Conservation (phyloP, 257 asterid species). For the Lavandula angustifolia region DNA sequence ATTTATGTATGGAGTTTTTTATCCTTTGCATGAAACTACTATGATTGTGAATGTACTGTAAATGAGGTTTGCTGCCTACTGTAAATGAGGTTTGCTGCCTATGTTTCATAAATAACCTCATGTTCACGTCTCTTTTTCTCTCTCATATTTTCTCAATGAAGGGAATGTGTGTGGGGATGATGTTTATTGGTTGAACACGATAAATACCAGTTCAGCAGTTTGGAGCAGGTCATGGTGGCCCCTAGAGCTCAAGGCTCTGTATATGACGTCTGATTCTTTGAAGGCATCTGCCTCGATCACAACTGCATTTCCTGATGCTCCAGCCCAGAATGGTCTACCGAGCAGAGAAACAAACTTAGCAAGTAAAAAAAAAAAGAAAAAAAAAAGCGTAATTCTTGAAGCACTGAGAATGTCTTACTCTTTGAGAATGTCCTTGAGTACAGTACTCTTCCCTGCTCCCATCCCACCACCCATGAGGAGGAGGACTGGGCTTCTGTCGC, state of each 20-base stretch:
- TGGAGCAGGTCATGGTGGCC: constrained; percentile 97
- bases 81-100: neutral
- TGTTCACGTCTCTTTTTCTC: neutral
- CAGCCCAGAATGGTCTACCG: constrained; percentile 88
- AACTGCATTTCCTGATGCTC: constrained; percentile 84
- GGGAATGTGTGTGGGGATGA: too few species aligned
- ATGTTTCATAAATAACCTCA: neutral
- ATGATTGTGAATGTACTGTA: too few species aligned
- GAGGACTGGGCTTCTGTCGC: constrained; percentile 87
- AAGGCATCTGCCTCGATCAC: constrained; percentile 95
- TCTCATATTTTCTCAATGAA: neutral
- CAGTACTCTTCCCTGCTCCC: constrained; percentile 97
- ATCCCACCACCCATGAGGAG: constrained; percentile 99
- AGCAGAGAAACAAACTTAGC: constrained; percentile 10
- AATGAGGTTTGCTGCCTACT: neutral
- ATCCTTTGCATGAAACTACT: neutral
- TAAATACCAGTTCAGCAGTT: constrained; percentile 84
- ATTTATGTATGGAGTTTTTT: neutral
- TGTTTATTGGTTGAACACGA: neutral
- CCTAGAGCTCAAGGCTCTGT: constrained; percentile 87
- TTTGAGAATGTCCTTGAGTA: constrained; percentile 89
- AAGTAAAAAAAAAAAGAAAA: neutral
- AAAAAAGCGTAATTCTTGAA: too few species aligned
- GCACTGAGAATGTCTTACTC: constrained; percentile 52
- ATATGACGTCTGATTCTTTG: constrained; percentile 91